Evolutionary conservation across 2,329 filamentous ascomycete species (phyloP), one percentile per base, ranked within the genome.

Genomic region (Achaetomium macrosporum): DNA sequence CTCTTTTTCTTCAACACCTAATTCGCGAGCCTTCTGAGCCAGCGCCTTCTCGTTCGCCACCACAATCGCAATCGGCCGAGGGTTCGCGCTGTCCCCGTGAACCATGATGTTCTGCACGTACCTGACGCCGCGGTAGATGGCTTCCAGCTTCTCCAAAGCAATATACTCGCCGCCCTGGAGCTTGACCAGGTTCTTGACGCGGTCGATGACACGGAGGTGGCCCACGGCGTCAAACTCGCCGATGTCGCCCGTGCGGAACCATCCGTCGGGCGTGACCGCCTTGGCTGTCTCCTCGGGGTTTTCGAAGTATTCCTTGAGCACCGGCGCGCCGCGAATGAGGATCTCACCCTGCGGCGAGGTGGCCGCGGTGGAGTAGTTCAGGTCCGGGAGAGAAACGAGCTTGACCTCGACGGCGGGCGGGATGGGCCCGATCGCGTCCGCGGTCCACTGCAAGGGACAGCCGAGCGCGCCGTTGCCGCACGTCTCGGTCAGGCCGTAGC

Each of bases 141-240:
- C 87, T 73, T 97, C 92, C 55, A 97, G 83, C 76, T 91, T 96
- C 76, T 97, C 92, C 4, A 99, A 81, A 19, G 92, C 93, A 68
- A 97, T 95, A 71, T 97, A 97, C 76, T 97, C 92, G 62, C 92
- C 92, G 56, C 91, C 90, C 59, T 89, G 81, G 58, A 93, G 91
- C 83, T 97, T 97, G 71, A 97, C 88, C 51, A 97, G 76, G 73
- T 97, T 97, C 84, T 97, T 97, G 82, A 96, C 91, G 62, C 92
- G 89, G 70, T 97, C 92, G 66, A 97, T 91, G 68, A 97, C 85
- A 62, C 78, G 82, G 60, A 97, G 72, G 68, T 95, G 88, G 41
- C 92, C 92, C 57, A 85, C 78, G 42, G 74, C 67, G 69, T 92
- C 85, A 64, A 92, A 93, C 68, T 96, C 88, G 64, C 92, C 92